These are phyloP conservation scores for Chaetomium sp. DNA, from an alignment of 2,329 filamentous ascomycete genomes.

Conservation along the genomic window DNA sequence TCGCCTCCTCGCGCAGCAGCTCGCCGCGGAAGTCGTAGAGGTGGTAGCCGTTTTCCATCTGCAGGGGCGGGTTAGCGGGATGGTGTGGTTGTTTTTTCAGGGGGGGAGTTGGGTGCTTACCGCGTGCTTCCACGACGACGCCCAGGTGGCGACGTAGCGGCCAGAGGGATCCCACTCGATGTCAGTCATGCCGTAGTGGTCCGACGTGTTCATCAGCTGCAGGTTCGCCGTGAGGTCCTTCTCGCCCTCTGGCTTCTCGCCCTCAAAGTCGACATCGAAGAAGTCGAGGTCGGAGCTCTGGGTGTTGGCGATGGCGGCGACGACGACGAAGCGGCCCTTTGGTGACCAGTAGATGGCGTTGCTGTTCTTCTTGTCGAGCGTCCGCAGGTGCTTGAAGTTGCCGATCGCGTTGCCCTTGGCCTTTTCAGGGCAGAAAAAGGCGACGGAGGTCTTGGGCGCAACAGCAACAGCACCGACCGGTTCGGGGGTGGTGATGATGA, in stretches of 20 bases:
- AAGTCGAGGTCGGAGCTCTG: slow-evolving; percentile 97
- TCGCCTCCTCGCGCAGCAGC: slow-evolving; percentile 82
- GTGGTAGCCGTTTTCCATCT: slow-evolving; percentile 99
- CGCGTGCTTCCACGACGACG: slow-evolving; percentile 92
- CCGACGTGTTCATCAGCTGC: slow-evolving; percentile 87
- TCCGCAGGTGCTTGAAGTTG: slow-evolving; percentile 95
- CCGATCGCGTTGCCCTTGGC: slow-evolving; percentile 77
- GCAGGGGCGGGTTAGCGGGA: slow-evolving; percentile 24
- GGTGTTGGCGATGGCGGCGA: slow-evolving; percentile 89
- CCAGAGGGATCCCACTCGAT: slow-evolving; percentile 98
- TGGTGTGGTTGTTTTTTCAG: not conserved
- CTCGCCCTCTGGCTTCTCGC: slow-evolving; percentile 88
- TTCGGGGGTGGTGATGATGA: slow-evolving; percentile 94
- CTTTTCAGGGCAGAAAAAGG: slow-evolving; percentile 98
- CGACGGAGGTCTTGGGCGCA: slow-evolving; percentile 88
- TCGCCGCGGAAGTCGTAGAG: slow-evolving; percentile 95
- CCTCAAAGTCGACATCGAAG: slow-evolving; percentile 96
- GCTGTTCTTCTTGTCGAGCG: slow-evolving; percentile 98
- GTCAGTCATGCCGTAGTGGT: slow-evolving; percentile 97
- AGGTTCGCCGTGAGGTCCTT: slow-evolving; percentile 95
- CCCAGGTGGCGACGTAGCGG: slow-evolving; percentile 89
- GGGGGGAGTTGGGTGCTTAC: slow-evolving; percentile 58
- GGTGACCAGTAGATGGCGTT: slow-evolving; percentile 99
- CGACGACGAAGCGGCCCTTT: slow-evolving; percentile 89
- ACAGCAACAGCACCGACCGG: slow-evolving; percentile 76